Percentiles rank a stretch among this genome's conserved stretches.
Conservation (phyloP, 371 early-diverging fungal species). For the Actinomortierella wolfii region DNA sequence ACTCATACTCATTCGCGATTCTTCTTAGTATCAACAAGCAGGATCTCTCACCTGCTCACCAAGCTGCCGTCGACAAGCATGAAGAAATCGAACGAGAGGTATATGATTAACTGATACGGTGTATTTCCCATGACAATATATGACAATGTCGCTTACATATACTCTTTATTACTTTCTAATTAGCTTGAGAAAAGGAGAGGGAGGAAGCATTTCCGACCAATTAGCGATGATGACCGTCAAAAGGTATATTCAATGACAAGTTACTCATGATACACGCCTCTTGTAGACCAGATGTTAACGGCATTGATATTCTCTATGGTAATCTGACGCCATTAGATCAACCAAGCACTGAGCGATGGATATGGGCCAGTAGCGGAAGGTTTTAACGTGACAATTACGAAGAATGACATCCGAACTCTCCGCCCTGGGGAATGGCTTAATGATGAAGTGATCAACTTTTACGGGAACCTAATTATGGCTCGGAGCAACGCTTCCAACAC, state of each 20-base stretch:
- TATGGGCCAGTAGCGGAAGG: constrained; percentile 50
- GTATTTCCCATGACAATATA: no score
- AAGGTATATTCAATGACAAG: no score
- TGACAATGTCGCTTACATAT: no score
- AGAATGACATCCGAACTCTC: constrained; percentile 74
- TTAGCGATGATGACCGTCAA: no score
- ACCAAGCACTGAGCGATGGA: constrained; percentile 39
- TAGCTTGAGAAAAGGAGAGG: no score
- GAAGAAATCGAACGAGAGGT: constrained; percentile 39
- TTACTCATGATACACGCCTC: no score
- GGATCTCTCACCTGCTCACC: constrained; percentile 10
- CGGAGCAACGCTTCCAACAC: constrained; percentile 55
- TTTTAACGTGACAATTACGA: constrained; percentile 64
- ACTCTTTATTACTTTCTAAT: no score
- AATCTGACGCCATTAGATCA: constrained; percentile 41
- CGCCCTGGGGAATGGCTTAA: constrained; percentile 86
- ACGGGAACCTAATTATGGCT: constrained; percentile 75
- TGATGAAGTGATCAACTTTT: constrained; percentile 93
- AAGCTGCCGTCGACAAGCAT: constrained; percentile 22
- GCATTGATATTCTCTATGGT: no score
- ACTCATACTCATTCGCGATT: not conserved
- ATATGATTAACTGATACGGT: no score
- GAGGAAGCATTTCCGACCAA: no score
- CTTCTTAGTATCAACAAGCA: constrained; percentile 23
- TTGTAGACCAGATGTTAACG: no score